These are phyloP conservation scores for Ailanthus altissimus DNA, from an alignment of 345 rosid genomes.

Conservation along the genomic window DNA sequence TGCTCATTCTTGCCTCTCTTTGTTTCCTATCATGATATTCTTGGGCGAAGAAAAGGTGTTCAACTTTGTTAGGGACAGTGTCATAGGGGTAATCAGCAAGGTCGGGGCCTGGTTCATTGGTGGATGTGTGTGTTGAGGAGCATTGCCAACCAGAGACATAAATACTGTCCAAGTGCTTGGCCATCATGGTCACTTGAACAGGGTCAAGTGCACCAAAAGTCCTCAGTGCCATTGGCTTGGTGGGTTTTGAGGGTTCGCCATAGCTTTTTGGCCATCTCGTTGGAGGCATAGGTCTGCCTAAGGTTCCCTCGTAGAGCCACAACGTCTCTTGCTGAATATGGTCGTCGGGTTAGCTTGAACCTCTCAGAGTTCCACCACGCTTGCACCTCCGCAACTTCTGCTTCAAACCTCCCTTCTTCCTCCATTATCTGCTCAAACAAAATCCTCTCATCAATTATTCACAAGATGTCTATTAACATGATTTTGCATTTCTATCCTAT, in stretches of 20 bases:
- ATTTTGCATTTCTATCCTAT: background rate
- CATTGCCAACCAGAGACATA: constrained; percentile 99
- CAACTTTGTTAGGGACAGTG: constrained; percentile 95
- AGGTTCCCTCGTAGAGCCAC: constrained; percentile 86
- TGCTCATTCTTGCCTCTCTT: constrained; percentile 88
- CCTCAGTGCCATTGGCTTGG: constrained; percentile 84
- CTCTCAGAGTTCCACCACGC: constrained; percentile 98
- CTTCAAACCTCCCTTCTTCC: constrained; percentile 90
- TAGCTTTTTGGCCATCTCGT: constrained; percentile 86
- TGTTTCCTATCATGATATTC: constrained; percentile 97
- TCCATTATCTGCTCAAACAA: constrained; percentile 60
- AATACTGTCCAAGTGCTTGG: constrained; percentile 80
- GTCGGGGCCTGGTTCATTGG: constrained; percentile 97
- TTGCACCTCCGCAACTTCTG: constrained; percentile 91
- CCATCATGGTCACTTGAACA: constrained; percentile 97
- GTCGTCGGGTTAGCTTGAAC: constrained; percentile 85
- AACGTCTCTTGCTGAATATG: constrained; percentile 84
- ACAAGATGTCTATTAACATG: background rate
- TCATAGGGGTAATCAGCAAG: constrained; percentile 97
- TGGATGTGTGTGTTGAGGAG: constrained; percentile 90
- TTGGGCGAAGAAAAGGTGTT: constrained; percentile 90
- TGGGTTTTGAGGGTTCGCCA: constrained; percentile 91
- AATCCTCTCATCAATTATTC: background rate
- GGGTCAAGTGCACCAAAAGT: constrained; percentile 96
- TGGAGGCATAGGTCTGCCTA: constrained; percentile 75